Base-by-base conservation (phyloP, 331 rosid species). In the Quercus phellos region DNA sequence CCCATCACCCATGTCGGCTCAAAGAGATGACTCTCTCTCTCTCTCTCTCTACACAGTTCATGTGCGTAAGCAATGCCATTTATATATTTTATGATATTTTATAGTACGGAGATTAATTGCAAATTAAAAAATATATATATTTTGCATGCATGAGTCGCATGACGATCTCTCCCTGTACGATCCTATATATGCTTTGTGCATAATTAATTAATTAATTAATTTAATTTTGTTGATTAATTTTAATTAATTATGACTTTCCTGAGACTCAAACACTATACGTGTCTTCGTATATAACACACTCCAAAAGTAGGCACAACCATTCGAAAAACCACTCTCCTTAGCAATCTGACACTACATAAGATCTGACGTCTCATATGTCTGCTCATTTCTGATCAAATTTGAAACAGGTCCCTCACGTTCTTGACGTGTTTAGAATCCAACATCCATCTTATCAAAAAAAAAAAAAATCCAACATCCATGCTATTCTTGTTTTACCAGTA, bases 361-460 rank as follows among this genome's bases (percentile, higher is more conserved):
- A 27, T 76, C 74, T 53, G 64, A 73, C 56, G 51, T 51, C 72
- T 55, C 35, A 18, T 72, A 59, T 29, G 46, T 38, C 46, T 68
- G 24, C 51, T 61, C 26, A 9, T 67, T 38, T 51, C 29, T 3
- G 43, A 69, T n/a, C 46, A 38, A 38, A 38, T 38, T 38, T 38
- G 2, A 32, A 74, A 42, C 8, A 55, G 2, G 19, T 56, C 69
- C 76, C 27, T 26, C 9, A 5, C 75, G 34, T 29, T n/a, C 53
- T 56, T 71, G 76, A 66, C 76, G 67, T 55, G 7, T 53, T 7
- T 17, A 16, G 56, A 80, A 84, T 78, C 81, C 76, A 85, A 83
- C 89, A 56, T 79, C 5, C 30, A 29, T 29, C 30, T 29, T 85
- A 29, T 29, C 30, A 29, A 29, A 29, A 27, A 27, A 27, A 2